phyloP scores from a whole-genome alignment of 306 rosid species.

The Pyrus betulifolia region DNA sequence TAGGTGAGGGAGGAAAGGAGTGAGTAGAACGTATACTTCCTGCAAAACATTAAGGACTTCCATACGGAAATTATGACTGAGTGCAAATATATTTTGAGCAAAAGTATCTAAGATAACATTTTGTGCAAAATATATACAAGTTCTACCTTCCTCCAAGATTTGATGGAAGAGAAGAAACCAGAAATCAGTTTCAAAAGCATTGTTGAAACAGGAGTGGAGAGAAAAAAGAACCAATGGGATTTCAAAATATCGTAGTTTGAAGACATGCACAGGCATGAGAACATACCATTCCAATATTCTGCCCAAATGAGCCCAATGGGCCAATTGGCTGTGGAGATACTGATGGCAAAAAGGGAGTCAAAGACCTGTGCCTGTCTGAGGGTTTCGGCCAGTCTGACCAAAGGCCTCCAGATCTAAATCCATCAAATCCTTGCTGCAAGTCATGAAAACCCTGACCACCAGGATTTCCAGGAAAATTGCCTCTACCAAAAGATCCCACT shows the following conservation, averaged over 20 bases:
- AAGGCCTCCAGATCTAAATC: constrained; percentile 59
- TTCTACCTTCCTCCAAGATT: neutral
- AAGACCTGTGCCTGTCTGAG: constrained; percentile 59
- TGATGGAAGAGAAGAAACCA: neutral
- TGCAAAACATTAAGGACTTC: neutral
- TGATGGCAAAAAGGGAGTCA: constrained; percentile 59
- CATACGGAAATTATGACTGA: neutral
- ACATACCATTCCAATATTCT: constrained; percentile 71
- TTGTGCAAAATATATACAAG: neutral
- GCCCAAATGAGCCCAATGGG: constrained; percentile 59
- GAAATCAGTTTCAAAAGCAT: neutral
- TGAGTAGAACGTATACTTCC: neutral
- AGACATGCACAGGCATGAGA: constrained; percentile 27
- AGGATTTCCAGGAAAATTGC: constrained; percentile 52
- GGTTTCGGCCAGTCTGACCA: constrained; percentile 78
- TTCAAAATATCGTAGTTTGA: neutral
- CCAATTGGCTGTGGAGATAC: constrained; percentile 73
- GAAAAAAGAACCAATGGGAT: neutral
- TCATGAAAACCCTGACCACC: constrained; percentile 66
- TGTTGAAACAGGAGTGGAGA: neutral
- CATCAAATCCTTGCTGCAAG: constrained; percentile 70
- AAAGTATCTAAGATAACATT: neutral
- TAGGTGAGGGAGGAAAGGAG: neutral
- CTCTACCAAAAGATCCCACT: constrained; percentile 64
- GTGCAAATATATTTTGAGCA: neutral